phyloP scores from a whole-genome alignment of 345 rosid species.

The Dipteronia sinensis region DNA sequence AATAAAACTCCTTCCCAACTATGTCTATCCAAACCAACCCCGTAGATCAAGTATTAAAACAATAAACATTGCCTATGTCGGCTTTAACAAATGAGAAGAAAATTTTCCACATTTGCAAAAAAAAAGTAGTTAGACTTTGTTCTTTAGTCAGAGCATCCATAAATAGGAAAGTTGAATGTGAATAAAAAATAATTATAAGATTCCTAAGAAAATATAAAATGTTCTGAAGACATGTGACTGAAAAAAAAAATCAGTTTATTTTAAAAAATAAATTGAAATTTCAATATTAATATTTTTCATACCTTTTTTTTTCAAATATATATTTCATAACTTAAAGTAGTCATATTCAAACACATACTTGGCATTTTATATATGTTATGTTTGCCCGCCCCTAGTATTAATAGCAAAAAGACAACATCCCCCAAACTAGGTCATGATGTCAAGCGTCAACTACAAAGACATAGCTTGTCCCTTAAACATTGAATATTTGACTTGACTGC shows the following conservation, averaged over 20 bases:
- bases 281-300: background rate
- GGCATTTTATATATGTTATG: background rate
- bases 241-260: no score
- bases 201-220: background rate
- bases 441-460: background rate
- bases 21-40: no score
- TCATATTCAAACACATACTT: background rate
- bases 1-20: no score
- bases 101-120: no score
- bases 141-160: no score
- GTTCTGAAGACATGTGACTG: background rate
- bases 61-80: no score
- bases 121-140: no score
- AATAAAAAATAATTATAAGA: no score
- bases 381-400: background rate
- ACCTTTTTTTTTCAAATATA: no score
- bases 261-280: background rate
- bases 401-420: background rate
- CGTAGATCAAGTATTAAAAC: no score
- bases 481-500: conserved; percentile 13
- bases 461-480: background rate
- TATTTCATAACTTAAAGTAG: background rate
- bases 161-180: no score
- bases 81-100: no score
- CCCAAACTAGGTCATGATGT: background rate